Evolutionary conservation across 2,329 filamentous ascomycete genomes (phyloP).

Genomic region (Epichloe uncinata): DNA sequence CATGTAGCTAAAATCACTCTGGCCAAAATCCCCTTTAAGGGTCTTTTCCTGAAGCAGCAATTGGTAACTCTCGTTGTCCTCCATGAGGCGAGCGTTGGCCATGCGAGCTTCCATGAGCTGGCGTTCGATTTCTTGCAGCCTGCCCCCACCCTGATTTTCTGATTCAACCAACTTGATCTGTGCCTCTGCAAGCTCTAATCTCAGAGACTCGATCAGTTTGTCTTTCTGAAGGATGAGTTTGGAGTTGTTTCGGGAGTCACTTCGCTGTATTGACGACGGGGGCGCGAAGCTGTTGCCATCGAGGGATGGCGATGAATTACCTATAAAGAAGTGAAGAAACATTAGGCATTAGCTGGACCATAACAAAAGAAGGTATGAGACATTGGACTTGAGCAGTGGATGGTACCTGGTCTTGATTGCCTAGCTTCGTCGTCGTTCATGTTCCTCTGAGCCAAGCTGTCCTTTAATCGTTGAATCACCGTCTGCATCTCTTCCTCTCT

Average conservation of each 20-base stretch:
- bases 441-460: slow-evolving; percentile 68
- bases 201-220: slow-evolving; percentile 83
- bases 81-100: slow-evolving; percentile 91
- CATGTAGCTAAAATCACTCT: slow-evolving; percentile 66
- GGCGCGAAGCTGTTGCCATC: slow-evolving; percentile 76
- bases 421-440: slow-evolving; percentile 41
- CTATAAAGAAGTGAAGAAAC: slow-evolving; percentile 13
- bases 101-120: slow-evolving; percentile 84
- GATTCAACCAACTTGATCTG: slow-evolving; percentile 93
- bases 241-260: slow-evolving; percentile 79
- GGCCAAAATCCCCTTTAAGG: slow-evolving; percentile 82
- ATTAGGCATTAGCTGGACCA: slow-evolving; percentile 9
- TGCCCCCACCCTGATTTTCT: slow-evolving; percentile 82
- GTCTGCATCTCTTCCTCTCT: slow-evolving; percentile 83
- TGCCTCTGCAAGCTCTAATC: slow-evolving; percentile 83
- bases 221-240: slow-evolving; percentile 91
- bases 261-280: slow-evolving; percentile 69
- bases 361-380: neutral
- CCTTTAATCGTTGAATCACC: slow-evolving; percentile 84
- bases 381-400: neutral
- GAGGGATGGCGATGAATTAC: slow-evolving; percentile 51
- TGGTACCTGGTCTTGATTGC: slow-evolving; percentile 44
- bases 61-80: slow-evolving; percentile 98
- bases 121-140: slow-evolving; percentile 80
- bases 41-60: slow-evolving; percentile 89